These are phyloP conservation scores for Diaporthe aspalathi DNA, from an alignment of 2,329 filamentous ascomycete genomes.

Conservation along the genomic window DNA sequence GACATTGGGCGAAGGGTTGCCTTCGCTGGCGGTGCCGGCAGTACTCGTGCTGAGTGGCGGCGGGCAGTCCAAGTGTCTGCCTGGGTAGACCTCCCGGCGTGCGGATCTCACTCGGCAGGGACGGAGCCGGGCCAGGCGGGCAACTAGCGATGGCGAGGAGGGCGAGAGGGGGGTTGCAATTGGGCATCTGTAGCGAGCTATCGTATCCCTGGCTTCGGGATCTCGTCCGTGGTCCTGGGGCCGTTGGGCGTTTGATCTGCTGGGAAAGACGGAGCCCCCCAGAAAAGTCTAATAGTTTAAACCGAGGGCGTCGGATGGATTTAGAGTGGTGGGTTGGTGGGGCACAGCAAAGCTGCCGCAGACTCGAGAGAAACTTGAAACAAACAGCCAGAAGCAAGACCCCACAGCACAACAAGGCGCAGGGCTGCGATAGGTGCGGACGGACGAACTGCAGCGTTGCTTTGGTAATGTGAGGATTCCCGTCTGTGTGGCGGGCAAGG, in stretches of 20 bases:
- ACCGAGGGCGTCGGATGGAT: slow-evolving; percentile 23
- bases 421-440: slow-evolving; percentile 30
- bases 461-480: background rate
- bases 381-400: slow-evolving; percentile 12
- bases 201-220: slow-evolving; percentile 33
- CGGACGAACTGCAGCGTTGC: slow-evolving; percentile 22
- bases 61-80: background rate
- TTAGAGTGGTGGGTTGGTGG: background rate
- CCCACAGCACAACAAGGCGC: slow-evolving; percentile 11
- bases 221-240: slow-evolving; percentile 3
- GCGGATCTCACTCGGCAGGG: slow-evolving; percentile 5
- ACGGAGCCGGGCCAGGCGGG: slow-evolving; percentile 4
- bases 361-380: slow-evolving; percentile 26
- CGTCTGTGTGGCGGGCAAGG: slow-evolving; percentile 9
- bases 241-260: slow-evolving; percentile 34
- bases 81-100: slow-evolving; percentile 22
- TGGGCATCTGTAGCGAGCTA: slow-evolving; percentile 28
- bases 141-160: background rate
- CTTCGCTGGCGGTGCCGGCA: background rate
- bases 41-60: background rate
- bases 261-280: background rate
- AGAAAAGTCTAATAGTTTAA: slow-evolving; percentile 32
- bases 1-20: slow-evolving; percentile 15
- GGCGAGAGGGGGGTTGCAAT: background rate
- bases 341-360: background rate